Percentiles rank a stretch among this genome's conserved stretches.
These are phyloP conservation scores for Aphanoascus verrucosus DNA, from an alignment of 2,329 filamentous ascomycete genomes.

Conservation along the genomic window DNA sequence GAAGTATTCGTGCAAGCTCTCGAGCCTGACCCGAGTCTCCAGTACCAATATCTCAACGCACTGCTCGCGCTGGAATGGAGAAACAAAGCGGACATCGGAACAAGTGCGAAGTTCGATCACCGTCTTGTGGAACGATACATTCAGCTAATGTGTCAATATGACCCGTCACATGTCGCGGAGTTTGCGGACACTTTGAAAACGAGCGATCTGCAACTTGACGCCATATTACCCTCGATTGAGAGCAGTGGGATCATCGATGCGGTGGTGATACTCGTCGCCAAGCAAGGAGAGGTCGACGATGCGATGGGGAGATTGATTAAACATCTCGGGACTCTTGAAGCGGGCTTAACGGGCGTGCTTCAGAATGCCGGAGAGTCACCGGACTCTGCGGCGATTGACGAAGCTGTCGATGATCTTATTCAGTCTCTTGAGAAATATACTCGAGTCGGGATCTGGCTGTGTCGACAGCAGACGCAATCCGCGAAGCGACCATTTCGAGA, in stretches of 20 bases:
- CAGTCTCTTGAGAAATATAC: slow-evolving; percentile 77
- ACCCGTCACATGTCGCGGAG: slow-evolving; percentile 70
- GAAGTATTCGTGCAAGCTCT: slow-evolving; percentile 53
- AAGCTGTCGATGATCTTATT: slow-evolving; percentile 62
- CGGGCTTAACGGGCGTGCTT: slow-evolving; percentile 63
- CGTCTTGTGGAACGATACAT: slow-evolving; percentile 74
- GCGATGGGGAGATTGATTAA: slow-evolving; percentile 78
- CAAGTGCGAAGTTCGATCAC: slow-evolving; percentile 35
- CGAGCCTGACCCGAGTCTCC: slow-evolving; percentile 50
- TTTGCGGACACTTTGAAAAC: slow-evolving; percentile 69
- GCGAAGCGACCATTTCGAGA: slow-evolving; percentile 27
- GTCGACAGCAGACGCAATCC: slow-evolving; percentile 68
- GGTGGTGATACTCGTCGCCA: slow-evolving; percentile 78
- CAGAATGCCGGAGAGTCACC: slow-evolving; percentile 48
- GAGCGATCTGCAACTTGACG: slow-evolving; percentile 66
- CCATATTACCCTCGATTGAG: slow-evolving; percentile 78
- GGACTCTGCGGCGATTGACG: slow-evolving; percentile 48
- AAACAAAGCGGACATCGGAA: slow-evolving; percentile 24
- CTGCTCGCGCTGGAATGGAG: slow-evolving; percentile 55
- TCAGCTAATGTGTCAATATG: slow-evolving; percentile 78
- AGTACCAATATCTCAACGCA: slow-evolving; percentile 65
- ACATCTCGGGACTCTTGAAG: slow-evolving; percentile 70
- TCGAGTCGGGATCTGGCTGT: slow-evolving; percentile 90
- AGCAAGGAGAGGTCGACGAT: slow-evolving; percentile 69
- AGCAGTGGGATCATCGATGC: slow-evolving; percentile 83